Base-by-base conservation (phyloP, 148 eudicot genomes). In the Diospyros lotus region DNA sequence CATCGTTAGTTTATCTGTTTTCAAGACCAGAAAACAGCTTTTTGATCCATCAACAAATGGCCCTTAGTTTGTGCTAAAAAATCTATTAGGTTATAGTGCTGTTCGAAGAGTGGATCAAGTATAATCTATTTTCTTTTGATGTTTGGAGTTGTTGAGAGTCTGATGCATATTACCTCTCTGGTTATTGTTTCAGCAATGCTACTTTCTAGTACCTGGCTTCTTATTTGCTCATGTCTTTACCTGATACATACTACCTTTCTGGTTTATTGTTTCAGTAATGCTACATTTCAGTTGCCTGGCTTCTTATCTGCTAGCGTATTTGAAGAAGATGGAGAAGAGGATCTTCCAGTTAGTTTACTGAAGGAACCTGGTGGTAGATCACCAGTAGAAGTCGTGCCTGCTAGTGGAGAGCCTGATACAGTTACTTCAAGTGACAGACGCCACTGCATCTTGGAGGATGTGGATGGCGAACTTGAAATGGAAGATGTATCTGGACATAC, bases 381-480 rank as follows among this genome's bases (percentile, higher is more conserved):
- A 44, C 84, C 85, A 40, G 17, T 82, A 58, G 83, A 81, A 71
- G 73, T 59, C 61, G 73, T 80, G 55, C 75, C 80, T 79, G 71
- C 82, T 64, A 58, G 79, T 17, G 75, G 62, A 7, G 84, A 73
- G 58, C 64, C 66, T 52, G 93, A 88, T 64, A 62, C 58, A 17
- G 81, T 71, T 44, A 84, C 97, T 79, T 93, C 93, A 64, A 86
- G 61, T 88, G 98, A 89, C 74, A 87, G 85, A 76, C 91, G 84
- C 64, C 94, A 87, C 78, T 89, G 84, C 79, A 87, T 91, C 75
- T 84, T 93, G 73, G 97, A 93, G 87, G 94, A 91, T 68, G 98
- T 93, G 78, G 98, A 91, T 82, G 97, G 91, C 82, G 98, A 91
- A 81, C 97, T 93, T 73, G 98, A 93, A 78, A 93, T 93, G 98